Base-by-base conservation (phyloP, 192 early-diverging fungal species). In the Entomortierella beljakovae region DNA sequence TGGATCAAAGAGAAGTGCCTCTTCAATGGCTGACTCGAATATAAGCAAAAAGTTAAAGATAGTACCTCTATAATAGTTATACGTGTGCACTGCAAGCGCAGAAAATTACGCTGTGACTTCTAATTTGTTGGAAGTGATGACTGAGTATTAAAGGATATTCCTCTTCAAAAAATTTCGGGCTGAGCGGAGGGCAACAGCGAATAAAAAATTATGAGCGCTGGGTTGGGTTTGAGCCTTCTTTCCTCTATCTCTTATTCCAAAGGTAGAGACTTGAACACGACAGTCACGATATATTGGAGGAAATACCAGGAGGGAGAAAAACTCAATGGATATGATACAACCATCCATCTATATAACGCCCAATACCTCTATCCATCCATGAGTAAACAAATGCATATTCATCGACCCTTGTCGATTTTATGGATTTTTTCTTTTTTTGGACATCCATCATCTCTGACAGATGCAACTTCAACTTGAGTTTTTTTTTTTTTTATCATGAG, bases 181-280 rank as follows among this genome's bases (percentile, higher is more conserved):
- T n/a, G n/a, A n/a, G n/a, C n/a, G n/a, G n/a, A n/a, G 56, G 15
- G 28, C 28, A 15, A 57, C 13, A 46, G 57, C 8, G 57, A 22
- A 34, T 63, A 56, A 63, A 71, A 71, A 64, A 50, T 50, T 46
- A 57, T 22, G 33, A n/a, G 11, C 22, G n/a, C 32, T 22, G 58
- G 53, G 70, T 28, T 37, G 6, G 57, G 33, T 63, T 71, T 52
- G 70, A 56, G 70, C 70, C 70, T 71, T 62, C 70, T 71, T 71
- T 71, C 70, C 61, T 64, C 61, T 71, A 64, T 71, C 70, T 71
- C 70, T 71, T 64, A 63, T 64, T 71, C 61, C 70, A 64, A 61
- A 71, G 70, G 70, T 71, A 71, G 70, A 64, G 61, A 63, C 60
- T 35, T 28, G 53, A 34, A 53, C n/a, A 42, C 31, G 56, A 53